Evolutionary conservation across 108 stramenopile genomes (phyloP).

Genomic region (Nannochloropsis salina): DNA sequence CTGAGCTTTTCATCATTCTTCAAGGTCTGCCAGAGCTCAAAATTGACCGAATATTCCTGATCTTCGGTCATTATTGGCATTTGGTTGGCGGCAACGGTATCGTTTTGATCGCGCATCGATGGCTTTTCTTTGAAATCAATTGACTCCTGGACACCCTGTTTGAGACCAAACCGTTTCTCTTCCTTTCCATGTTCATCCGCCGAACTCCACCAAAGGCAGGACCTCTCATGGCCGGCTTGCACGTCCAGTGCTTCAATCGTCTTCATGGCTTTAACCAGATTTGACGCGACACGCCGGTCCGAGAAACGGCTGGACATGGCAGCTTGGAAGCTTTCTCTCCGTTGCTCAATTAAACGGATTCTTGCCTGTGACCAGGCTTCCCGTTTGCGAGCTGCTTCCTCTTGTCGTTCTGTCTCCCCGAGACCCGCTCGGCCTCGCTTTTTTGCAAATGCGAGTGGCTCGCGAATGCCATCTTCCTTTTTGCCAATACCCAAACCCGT

Average conservation of each 20-base stretch:
- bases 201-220: background rate
- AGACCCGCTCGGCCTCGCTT: background rate
- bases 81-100: no score
- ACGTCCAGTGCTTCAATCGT: background rate
- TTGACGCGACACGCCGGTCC: background rate
- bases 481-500: background rate
- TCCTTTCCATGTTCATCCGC: background rate
- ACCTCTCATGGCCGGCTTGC: background rate
- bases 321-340: background rate
- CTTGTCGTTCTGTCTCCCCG: background rate
- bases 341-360: background rate
- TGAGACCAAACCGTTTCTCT: background rate
- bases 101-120: no score
- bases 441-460: background rate
- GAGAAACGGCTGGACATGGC: constrained; percentile 9
- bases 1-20: background rate
- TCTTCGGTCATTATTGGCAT: no score
- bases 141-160: no score
- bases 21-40: background rate
- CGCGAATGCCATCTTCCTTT: background rate
- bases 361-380: background rate
- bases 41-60: background rate
- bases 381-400: background rate
- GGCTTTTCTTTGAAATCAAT: no score
- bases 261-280: background rate